These are phyloP conservation scores for Colletotrichum lini DNA, from an alignment of 2,329 filamentous ascomycete genomes.

Conservation along the genomic window DNA sequence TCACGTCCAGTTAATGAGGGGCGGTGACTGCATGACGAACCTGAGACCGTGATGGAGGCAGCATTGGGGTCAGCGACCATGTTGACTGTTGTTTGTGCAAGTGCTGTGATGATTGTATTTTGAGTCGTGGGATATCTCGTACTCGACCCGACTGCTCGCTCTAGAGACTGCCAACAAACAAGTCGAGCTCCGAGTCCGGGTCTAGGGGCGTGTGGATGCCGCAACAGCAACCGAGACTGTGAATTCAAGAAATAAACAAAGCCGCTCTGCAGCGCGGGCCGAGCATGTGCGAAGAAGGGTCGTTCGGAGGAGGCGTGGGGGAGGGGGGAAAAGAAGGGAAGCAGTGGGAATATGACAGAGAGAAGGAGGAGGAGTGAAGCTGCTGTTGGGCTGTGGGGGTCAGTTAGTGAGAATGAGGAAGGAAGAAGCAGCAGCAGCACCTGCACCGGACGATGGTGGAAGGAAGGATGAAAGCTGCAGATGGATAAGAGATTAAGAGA, in stretches of 20 bases:
- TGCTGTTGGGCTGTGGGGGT: slow-evolving; percentile 10
- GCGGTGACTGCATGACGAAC: slow-evolving; percentile 52
- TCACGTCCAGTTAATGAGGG: slow-evolving; percentile 3
- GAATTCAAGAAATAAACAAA: slow-evolving; percentile 43
- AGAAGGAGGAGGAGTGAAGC: slow-evolving; percentile 7
- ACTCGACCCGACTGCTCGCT: slow-evolving; percentile 25
- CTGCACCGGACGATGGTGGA: not conserved
- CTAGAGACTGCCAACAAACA: slow-evolving; percentile 33
- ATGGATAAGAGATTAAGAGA: slow-evolving; percentile 40
- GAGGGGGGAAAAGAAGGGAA: slow-evolving; percentile 1
- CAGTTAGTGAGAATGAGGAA: slow-evolving; percentile 35
- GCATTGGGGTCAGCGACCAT: slow-evolving; percentile 59
- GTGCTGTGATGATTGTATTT: slow-evolving; percentile 16
- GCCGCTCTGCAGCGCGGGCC: slow-evolving; percentile 39
- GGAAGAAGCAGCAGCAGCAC: slow-evolving; percentile 1
- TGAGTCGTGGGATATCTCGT: slow-evolving; percentile 1
- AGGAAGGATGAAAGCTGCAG: slow-evolving; percentile 34
- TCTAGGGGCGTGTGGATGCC: not conserved
- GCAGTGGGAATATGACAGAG: not conserved
- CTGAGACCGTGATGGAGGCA: slow-evolving; percentile 72
- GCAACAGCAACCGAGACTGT: slow-evolving; percentile 9
- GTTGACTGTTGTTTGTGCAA: slow-evolving; percentile 1
- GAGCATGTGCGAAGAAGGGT: slow-evolving; percentile 31
- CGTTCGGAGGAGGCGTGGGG: not conserved
- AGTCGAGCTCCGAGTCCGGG: slow-evolving; percentile 14